Base-by-base conservation (phyloP, 805 yeast genomes). In the Yamadazyma sp. region DNA sequence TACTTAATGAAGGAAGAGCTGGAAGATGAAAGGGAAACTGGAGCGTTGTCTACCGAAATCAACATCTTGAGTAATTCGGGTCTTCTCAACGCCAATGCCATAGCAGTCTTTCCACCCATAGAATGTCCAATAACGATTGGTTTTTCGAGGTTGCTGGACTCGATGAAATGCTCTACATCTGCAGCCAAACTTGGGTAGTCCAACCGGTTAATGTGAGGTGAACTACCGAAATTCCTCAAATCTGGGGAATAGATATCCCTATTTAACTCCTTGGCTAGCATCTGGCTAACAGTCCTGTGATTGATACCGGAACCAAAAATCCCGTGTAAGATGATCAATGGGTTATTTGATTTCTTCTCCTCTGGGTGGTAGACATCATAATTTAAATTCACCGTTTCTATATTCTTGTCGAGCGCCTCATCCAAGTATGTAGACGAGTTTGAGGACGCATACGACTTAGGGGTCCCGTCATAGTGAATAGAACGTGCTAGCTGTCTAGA, bases 71-170 rank as follows among this genome's bases (percentile, higher is more conserved):
- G 79, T 8, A 80, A 48, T 1, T 76, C 73, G 0, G 90, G 91
- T 15, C 75, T 67, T 35, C 88, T 67, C 41, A 93, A 64, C 0
- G 87, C 82, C 4, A 84, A 67, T 0, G 93, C 89, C 97, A 91
- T 90, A 5, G 83, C 96, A 0, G 91, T 75, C 53, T 91, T 90
- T 4, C 95, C 99, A 5, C 99, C 99, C 93, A 86, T 83, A 0
- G 91, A 83, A 55, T 84, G 93, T 0, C 95, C 95, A 12, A 84
- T 63, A 13, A 84, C 42, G n/a, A 84, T 75, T 0, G 86, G 83
- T 35, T 73, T 70, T 9, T 55, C 48, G 30, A 71, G 48, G 2
- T 58, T 47, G 8, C 40, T 37, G 4, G 34, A 14, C 1, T 54
- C 50, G 8, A 90, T 73, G 54, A 89, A 91, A 13, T 62, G 50